Base-by-base conservation (phyloP, 495 filamentous ascomycete genomes). In the Xylaria flabelliformis region DNA sequence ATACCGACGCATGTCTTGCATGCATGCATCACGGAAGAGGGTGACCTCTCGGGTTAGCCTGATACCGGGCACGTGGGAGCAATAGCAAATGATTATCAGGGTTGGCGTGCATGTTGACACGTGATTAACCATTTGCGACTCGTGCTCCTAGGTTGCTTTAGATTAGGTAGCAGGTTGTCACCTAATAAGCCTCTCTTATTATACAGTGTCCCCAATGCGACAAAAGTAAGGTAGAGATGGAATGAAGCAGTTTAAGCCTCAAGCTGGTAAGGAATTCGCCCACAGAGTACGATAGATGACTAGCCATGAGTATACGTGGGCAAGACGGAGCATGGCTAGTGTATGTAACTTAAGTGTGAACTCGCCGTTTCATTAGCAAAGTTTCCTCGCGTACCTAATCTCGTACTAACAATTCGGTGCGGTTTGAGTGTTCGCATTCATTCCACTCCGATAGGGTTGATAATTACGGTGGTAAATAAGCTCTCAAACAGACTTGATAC, bases 1-100 rank as follows among this genome's bases (percentile, higher is more conserved):
- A 48, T 69, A 61, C 65, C 50, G 36, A 56, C 39, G 41, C 41
- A 61, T 69, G 51, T 61, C 67, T 69, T 36, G 24, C 67, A 46
- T 69, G 67, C 67, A 46, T 44, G 67, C 64, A 32, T 42, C 10
- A 55, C 50, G 34, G 65, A 24, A 67, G 48, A 10, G 32, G 32
- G 3, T 53, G 29, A 32, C 19, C 46, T 53, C 46, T 32, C 64
- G 42, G 63, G 41, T 15, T 65, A 65, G 64, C 64, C 24, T 67
- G 29, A 51, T 39, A 44, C 48, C 64, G 21, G 50, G 36, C 48
- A 41, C 65, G 26, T 56, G 65, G 65, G 34, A 56, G 13, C 19
- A 12, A 29, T 46, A 29, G 64, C 64, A 19, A 36, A 56, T 7
- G 24, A 53, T 56, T 56, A 32, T 32, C 53, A 56, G 53, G 26